A percentile compares a stretch with the other conserved stretches of the same genome.
Conservation (phyloP, 1,139 yeast species). For the Arxiozyma slooffiae region DNA sequence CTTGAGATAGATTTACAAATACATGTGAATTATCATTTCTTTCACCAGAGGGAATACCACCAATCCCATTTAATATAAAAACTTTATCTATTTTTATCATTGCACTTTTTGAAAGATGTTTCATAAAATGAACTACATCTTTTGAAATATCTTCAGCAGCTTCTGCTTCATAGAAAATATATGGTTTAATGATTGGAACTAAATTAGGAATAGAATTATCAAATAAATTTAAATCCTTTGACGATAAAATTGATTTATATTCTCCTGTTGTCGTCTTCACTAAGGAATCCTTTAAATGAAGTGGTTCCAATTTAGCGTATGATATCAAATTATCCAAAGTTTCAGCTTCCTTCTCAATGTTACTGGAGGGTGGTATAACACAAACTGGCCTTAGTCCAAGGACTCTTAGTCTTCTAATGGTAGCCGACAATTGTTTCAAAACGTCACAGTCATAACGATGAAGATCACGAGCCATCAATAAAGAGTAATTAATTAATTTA, state of each 20-base stretch:
- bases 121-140: conserved; percentile 17
- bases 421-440: conserved; percentile 15
- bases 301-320: conserved; percentile 18
- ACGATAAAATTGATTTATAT: conserved; percentile 14
- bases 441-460: conserved; percentile 8
- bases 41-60: conserved; percentile 86
- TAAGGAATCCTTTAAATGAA: conserved; percentile 18
- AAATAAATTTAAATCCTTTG: conserved; percentile 9
- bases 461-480: conserved; percentile 23
- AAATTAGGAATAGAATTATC: conserved; percentile 9
- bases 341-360: conserved; percentile 18
- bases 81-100: conserved; percentile 65
- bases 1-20: conserved; percentile 76
- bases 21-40: conserved; percentile 79
- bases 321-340: conserved; percentile 19
- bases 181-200: conserved; percentile 27
- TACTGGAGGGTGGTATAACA: conserved; percentile 21
- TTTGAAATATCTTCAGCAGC: conserved; percentile 15
- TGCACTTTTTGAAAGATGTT: conserved; percentile 18
- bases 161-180: conserved; percentile 17
- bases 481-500: conserved; percentile 17
- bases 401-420: conserved; percentile 20
- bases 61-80: conserved; percentile 65
- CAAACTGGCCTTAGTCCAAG: conserved; percentile 27
- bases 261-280: conserved; percentile 10